A percentile compares a stretch with the other conserved stretches of the same genome.
Evolutionary conservation across 225 moss, liverwort and hornwort species (phyloP).

Genomic region (Bryum argenteum): DNA sequence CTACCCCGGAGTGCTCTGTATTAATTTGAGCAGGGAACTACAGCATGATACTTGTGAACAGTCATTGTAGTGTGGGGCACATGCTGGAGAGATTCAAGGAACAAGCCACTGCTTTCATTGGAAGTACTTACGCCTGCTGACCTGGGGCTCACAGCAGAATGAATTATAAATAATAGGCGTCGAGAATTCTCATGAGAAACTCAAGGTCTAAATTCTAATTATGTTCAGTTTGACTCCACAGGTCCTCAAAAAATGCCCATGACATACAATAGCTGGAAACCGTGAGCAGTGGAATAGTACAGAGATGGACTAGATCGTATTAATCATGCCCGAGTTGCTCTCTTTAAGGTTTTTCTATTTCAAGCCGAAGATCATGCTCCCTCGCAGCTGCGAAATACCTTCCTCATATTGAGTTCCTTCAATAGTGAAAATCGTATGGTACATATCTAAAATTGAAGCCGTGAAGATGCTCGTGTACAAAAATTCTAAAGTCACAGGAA

Average conservation of each 20-base stretch:
- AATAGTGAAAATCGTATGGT: background rate
- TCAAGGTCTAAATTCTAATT: background rate
- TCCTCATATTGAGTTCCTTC: background rate
- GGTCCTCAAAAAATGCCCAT: too few species aligned
- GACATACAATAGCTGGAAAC: too few species aligned
- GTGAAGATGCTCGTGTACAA: background rate
- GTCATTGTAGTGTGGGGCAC: background rate
- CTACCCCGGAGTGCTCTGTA: background rate
- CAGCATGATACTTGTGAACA: background rate
- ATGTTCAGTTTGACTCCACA: too few species aligned
- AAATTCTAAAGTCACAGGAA: background rate
- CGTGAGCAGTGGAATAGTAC: too few species aligned
- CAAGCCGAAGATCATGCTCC: constrained; percentile 2
- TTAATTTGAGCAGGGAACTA: background rate
- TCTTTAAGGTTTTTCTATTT: background rate
- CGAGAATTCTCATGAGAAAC: background rate
- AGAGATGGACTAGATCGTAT: too few species aligned
- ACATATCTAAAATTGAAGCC: background rate
- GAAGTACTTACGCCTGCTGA: background rate
- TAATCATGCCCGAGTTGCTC: background rate
- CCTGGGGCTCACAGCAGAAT: background rate
- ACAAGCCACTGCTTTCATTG: background rate
- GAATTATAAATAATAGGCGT: background rate
- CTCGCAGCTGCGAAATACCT: background rate
- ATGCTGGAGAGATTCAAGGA: background rate